A percentile compares a stretch with the other conserved stretches of the same genome.
These are phyloP conservation scores for Aspergillus haitiensis DNA, from an alignment of 495 filamentous ascomycete genomes.

Conservation along the genomic window DNA sequence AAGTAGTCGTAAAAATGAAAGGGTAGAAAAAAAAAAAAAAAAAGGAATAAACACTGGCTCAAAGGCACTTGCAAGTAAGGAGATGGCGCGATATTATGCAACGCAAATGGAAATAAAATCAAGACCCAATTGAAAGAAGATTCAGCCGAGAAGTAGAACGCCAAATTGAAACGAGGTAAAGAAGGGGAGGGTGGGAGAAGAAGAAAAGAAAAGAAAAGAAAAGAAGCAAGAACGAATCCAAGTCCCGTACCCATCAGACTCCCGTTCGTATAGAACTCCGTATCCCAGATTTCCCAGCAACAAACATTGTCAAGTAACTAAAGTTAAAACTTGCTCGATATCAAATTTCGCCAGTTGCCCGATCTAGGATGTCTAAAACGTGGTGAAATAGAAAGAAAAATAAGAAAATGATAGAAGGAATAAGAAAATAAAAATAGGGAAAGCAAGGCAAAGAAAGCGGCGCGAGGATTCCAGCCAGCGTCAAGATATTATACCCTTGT, in stretches of 20 bases:
- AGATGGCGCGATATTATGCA: slow-evolving; percentile 9
- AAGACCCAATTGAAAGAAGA: slow-evolving; percentile 4
- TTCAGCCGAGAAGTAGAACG: slow-evolving; percentile 6
- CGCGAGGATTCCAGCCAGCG: background rate
- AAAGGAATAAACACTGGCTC: slow-evolving; percentile 13
- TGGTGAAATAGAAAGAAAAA: slow-evolving; percentile 17
- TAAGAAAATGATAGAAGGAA: slow-evolving; percentile 1
- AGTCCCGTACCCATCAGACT: slow-evolving; percentile 20
- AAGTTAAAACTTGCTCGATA: slow-evolving; percentile 8
- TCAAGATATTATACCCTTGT: slow-evolving; percentile 25
- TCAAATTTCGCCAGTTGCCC: slow-evolving; percentile 20
- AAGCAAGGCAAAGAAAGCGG: slow-evolving; percentile 5
- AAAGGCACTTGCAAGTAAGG: slow-evolving; percentile 7
- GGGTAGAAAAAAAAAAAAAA: slow-evolving; percentile 16
- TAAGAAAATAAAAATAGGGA: background rate
- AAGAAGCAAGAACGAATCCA: slow-evolving; percentile 11
- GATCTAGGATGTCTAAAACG: slow-evolving; percentile 20
- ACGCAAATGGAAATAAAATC: background rate
- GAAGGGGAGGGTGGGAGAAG: background rate
- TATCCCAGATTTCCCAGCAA: slow-evolving; percentile 20
- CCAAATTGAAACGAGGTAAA: background rate
- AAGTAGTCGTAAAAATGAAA: slow-evolving; percentile 7
- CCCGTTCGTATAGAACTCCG: slow-evolving; percentile 25
- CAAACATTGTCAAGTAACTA: slow-evolving; percentile 15
- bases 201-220: slow-evolving; percentile 7